phyloP scores from a whole-genome alignment of 108 stramenopile species.

The Nannochloropsis salina region DNA sequence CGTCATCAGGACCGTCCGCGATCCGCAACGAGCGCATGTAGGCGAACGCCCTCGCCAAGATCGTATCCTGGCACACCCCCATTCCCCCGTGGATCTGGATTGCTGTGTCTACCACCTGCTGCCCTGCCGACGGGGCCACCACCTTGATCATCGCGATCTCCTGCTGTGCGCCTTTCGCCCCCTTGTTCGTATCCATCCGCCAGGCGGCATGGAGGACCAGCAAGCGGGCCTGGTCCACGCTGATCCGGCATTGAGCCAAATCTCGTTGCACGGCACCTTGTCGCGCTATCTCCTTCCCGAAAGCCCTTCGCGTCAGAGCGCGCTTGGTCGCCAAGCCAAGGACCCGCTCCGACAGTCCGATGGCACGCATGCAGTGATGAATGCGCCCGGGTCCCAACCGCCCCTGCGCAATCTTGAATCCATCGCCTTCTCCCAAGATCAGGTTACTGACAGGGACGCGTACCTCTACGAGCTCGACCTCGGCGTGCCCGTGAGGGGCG shows the following conservation, averaged over 20 bases:
- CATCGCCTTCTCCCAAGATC: slow-evolving; percentile 77
- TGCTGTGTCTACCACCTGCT: slow-evolving; percentile 75
- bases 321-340: slow-evolving; percentile 37
- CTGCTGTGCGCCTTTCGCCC: slow-evolving; percentile 41
- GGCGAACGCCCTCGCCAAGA: slow-evolving; percentile 69
- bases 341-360: slow-evolving; percentile 63
- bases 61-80: slow-evolving; percentile 72
- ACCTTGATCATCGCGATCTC: slow-evolving; percentile 75
- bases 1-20: slow-evolving; percentile 95
- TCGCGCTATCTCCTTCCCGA: slow-evolving; percentile 68
- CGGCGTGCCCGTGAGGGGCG: slow-evolving; percentile 69
- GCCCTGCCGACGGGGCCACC: slow-evolving; percentile 67
- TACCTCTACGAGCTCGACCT: slow-evolving; percentile 61
- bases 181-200: slow-evolving; percentile 42
- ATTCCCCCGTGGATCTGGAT: slow-evolving; percentile 81
- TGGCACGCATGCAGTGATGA: slow-evolving; percentile 95
- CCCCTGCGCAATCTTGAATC: slow-evolving; percentile 89
- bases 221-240: slow-evolving; percentile 38
- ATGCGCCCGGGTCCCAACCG: slow-evolving; percentile 91
- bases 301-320: slow-evolving; percentile 54
- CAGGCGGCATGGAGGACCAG: slow-evolving; percentile 49
- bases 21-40: slow-evolving; percentile 75
- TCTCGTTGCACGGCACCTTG: slow-evolving; percentile 61
- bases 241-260: slow-evolving; percentile 42
- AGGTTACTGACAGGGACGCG: slow-evolving; percentile 38